phyloP scores from a whole-genome alignment of 2,329 filamentous ascomycete species.

The Fusarium siculi region DNA sequence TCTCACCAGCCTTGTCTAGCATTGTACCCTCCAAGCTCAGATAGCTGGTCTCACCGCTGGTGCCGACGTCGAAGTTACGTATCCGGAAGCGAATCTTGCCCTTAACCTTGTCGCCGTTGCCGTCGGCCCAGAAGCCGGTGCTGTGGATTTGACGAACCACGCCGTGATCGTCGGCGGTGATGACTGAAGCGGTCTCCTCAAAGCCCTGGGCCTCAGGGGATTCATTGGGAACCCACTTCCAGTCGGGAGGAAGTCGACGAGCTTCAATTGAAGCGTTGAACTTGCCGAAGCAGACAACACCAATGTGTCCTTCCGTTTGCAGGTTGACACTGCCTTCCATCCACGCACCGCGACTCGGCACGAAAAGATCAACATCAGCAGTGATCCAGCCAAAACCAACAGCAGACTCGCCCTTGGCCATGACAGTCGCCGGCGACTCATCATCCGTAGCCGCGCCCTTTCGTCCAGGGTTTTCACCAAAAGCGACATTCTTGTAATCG shows the following conservation, averaged over 20 bases:
- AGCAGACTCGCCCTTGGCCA: slow-evolving; percentile 81
- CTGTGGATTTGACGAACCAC: slow-evolving; percentile 64
- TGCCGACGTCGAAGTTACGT: slow-evolving; percentile 83
- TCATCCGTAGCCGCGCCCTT: slow-evolving; percentile 60
- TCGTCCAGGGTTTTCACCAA: slow-evolving; percentile 69
- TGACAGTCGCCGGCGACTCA: slow-evolving; percentile 57
- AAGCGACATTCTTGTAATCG: slow-evolving; percentile 74
- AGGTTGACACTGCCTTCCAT: slow-evolving; percentile 86
- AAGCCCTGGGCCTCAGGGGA: slow-evolving; percentile 52
- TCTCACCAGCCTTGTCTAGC: slow-evolving; percentile 75
- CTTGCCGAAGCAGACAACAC: slow-evolving; percentile 87
- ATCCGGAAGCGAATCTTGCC: slow-evolving; percentile 81
- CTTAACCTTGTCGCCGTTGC: slow-evolving; percentile 73
- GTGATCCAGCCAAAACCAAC: slow-evolving; percentile 90
- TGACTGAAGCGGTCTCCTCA: slow-evolving; percentile 55
- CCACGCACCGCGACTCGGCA: slow-evolving; percentile 76
- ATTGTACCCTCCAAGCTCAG: slow-evolving; percentile 91
- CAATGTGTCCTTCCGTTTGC: slow-evolving; percentile 88
- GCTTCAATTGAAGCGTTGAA: slow-evolving; percentile 92
- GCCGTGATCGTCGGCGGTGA: slow-evolving; percentile 61
- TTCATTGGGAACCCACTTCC: slow-evolving; percentile 79
- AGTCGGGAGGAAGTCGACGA: slow-evolving; percentile 77
- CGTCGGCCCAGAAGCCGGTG: slow-evolving; percentile 81
- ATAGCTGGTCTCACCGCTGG: slow-evolving; percentile 80
- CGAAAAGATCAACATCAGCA: slow-evolving; percentile 85